Evolutionary conservation across 495 filamentous ascomycete genomes (phyloP).

Genomic region (Hypoxylon crocopeplum): DNA sequence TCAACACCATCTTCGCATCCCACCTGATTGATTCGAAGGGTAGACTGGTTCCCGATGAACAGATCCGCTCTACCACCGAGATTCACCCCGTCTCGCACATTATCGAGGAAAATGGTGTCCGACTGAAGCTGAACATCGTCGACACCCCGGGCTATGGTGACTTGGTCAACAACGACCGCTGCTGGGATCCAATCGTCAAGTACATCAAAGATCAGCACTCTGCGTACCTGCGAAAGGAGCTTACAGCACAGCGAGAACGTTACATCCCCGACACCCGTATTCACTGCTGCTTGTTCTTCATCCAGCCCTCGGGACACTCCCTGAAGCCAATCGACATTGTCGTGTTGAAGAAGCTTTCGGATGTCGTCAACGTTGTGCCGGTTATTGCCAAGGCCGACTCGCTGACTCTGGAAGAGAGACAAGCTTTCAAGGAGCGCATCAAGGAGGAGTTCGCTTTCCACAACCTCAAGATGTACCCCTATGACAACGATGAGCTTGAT

Average conservation of each 20-base stretch:
- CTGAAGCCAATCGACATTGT: slow-evolving; percentile 99
- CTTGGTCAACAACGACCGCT: slow-evolving; percentile 99
- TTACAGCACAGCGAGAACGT: slow-evolving; percentile 98
- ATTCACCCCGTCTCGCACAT: slow-evolving; percentile 98
- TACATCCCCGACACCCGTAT: slow-evolving; percentile 99
- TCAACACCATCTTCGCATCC: slow-evolving; percentile 99
- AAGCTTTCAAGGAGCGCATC: slow-evolving; percentile 97
- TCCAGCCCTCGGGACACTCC: slow-evolving; percentile 96
- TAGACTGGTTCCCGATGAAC: slow-evolving; percentile 87
- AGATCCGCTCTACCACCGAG: slow-evolving; percentile 93
- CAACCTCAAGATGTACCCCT: slow-evolving; percentile 99
- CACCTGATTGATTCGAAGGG: slow-evolving; percentile 99
- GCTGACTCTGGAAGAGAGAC: slow-evolving; percentile 92
- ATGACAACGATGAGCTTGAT: slow-evolving; percentile 98
- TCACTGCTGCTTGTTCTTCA: slow-evolving; percentile 99
- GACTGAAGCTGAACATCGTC: slow-evolving; percentile 94
- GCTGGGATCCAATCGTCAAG: slow-evolving; percentile 99
- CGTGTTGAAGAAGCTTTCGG: slow-evolving; percentile 97
- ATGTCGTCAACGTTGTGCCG: slow-evolving; percentile 98
- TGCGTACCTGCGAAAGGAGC: slow-evolving; percentile 99
- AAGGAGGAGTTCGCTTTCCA: slow-evolving; percentile 99
- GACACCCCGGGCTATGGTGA: slow-evolving; percentile 98
- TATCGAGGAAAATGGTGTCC: slow-evolving; percentile 99
- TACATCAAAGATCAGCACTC: slow-evolving; percentile 99
- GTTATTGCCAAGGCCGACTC: slow-evolving; percentile 99